Evolutionary conservation across 2,329 filamentous ascomycete species (phyloP).

Genomic region (Diaporthe batatas): DNA sequence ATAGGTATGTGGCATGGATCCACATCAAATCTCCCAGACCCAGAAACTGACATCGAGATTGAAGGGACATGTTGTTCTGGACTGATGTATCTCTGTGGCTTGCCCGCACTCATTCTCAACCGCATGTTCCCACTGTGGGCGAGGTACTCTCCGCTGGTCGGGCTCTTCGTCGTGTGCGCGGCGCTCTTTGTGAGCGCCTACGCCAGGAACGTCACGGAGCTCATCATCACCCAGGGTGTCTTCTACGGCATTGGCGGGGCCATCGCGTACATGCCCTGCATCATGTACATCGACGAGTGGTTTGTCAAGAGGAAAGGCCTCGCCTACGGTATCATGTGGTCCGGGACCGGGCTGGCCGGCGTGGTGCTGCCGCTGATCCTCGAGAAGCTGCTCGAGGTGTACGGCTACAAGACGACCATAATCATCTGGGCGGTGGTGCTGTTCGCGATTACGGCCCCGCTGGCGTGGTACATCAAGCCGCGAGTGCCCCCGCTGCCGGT

Average conservation of each 20-base stretch:
- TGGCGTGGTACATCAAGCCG: constrained; percentile 70
- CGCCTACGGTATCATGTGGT: constrained; percentile 75
- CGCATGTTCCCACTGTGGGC: constrained; percentile 57
- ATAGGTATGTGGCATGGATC: constrained; percentile 53
- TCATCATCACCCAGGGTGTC: constrained; percentile 72
- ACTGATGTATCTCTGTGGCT: constrained; percentile 68
- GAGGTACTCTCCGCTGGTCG: constrained; percentile 58
- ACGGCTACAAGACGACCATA: constrained; percentile 67
- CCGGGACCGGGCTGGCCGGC: constrained; percentile 64
- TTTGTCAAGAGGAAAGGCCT: constrained; percentile 70
- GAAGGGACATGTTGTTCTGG: constrained; percentile 46
- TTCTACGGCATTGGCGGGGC: constrained; percentile 71
- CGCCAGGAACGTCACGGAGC: constrained; percentile 63
- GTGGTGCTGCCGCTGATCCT: constrained; percentile 67
- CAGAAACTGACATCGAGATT: constrained; percentile 1
- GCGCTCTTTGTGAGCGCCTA: constrained; percentile 67
- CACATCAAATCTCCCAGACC: not conserved
- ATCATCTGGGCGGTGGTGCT: constrained; percentile 65
- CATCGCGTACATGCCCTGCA: constrained; percentile 67
- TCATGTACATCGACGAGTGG: constrained; percentile 73
- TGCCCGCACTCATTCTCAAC: constrained; percentile 62
- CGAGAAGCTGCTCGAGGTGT: constrained; percentile 61
- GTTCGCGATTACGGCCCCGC: constrained; percentile 65
- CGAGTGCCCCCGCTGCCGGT: constrained; percentile 61
- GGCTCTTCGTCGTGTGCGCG: constrained; percentile 65